Evolutionary conservation across 768 basidiomycete species (phyloP), one percentile per base, ranked within the genome.

Genomic region (Termitomyces sp.): DNA sequence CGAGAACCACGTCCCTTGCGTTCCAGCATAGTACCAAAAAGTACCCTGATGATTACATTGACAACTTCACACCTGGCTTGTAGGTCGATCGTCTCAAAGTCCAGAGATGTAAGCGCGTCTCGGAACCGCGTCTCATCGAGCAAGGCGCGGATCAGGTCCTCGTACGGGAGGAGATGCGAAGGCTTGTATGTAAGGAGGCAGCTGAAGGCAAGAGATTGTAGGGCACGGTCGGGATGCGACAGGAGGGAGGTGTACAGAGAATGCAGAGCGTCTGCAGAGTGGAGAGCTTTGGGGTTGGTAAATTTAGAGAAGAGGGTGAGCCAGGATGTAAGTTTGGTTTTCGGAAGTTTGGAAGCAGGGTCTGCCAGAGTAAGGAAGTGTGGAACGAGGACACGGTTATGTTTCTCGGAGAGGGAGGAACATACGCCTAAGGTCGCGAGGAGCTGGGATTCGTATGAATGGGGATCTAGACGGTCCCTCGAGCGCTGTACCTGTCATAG

Each of bases 21-120:
- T 67, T 95, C 91, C 43, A 91, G 79, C 87, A 98, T 91, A 60
- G 91, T 68, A 2, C 96, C 97, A 72, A 89, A 99, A 2, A 96
- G 76, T 1, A 98, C 68, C 26, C 95, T 81, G 33, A 91, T 82
- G 57, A 89, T 67, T 16, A 88, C 77, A 32, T 87, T 84, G 8
- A 97, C 79, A 14, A 93, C 74, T 61, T 87, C 87, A 2, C 67
- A 64, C 33, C 96, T 80, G 62, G 88, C 84, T 0, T 76, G 71
- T 0, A 74, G 75, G 6, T 82, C 81, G 22, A 83, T 78, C 10
- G 71, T 67, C n/a, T 75, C 74, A 12, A 95, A 74, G 56, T 89
- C 80, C 43, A 98, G 80, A 14, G 83, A 78, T 2, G 86, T 80
- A 5, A 98, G 81, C 62, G 90, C 86, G 66, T 98, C 96, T n/a